Evolutionary conservation across 139 green algal species (phyloP).

Genomic region (Parachlorella kessleri): DNA sequence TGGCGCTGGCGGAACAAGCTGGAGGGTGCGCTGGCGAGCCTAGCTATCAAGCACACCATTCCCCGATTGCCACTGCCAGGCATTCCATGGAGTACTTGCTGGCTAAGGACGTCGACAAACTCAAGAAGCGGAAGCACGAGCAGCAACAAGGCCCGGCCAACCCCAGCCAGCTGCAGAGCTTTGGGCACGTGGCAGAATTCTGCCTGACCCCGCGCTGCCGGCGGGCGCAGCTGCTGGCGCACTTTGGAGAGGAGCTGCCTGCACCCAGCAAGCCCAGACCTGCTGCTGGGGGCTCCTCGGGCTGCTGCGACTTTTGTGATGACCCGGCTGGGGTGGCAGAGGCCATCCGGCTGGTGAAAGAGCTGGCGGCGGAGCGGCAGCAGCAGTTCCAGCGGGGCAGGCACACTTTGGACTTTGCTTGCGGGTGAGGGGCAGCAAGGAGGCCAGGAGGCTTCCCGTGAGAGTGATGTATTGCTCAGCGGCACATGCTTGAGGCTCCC

Average conservation of each 20-base stretch:
- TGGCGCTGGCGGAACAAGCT: too few species aligned
- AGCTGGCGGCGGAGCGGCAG: background rate
- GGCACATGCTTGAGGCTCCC: too few species aligned
- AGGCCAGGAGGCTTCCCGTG: too few species aligned
- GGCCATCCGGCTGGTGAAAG: background rate
- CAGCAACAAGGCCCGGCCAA: background rate
- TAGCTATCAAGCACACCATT: too few species aligned
- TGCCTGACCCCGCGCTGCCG: constrained; percentile 45
- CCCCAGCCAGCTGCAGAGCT: constrained; percentile 11
- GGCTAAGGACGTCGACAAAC: constrained; percentile 16
- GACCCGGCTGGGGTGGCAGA: constrained; percentile 14
- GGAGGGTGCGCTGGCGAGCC: too few species aligned
- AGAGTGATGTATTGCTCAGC: too few species aligned
- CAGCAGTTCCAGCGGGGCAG: constrained; percentile 6
- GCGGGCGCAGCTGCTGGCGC: constrained; percentile 48
- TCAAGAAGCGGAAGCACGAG: background rate
- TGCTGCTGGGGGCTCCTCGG: constrained; percentile 1
- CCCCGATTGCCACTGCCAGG: too few species aligned
- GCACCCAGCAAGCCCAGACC: background rate
- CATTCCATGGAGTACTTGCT: constrained; percentile 39
- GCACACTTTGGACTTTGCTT: background rate
- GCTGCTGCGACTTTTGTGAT: constrained; percentile 60
- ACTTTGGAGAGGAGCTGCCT: constrained; percentile 65
- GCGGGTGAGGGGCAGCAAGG: background rate
- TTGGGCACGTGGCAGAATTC: constrained; percentile 59